Evolutionary conservation across 139 green algal species (phyloP).

Genomic region (Haematococcus lacustris): DNA sequence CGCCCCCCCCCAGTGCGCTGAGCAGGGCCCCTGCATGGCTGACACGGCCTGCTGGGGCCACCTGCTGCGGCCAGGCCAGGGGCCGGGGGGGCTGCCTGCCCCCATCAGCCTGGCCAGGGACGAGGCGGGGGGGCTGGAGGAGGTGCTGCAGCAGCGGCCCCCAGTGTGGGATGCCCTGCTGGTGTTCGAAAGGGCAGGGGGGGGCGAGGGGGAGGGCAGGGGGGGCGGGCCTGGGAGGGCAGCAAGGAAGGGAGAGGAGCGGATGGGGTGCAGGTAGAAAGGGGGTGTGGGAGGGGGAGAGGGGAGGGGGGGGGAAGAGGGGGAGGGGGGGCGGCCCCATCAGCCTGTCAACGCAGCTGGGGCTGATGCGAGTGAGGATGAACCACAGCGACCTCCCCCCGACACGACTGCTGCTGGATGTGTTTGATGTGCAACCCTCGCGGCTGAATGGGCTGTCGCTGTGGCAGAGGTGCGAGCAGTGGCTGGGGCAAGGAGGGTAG

Average conservation of each 20-base stretch:
- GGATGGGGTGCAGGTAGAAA: not conserved
- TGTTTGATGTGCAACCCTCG: slow-evolving; percentile 52
- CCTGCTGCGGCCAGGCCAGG: slow-evolving; percentile 8
- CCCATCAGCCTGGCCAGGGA: not conserved
- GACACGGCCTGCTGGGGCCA: slow-evolving; percentile 41
- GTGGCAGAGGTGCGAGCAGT: slow-evolving; percentile 23
- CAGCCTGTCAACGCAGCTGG: not conserved
- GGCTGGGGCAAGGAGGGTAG: no score
- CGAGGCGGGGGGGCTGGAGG: not conserved
- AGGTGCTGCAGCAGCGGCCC: slow-evolving; percentile 10
- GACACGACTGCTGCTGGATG: slow-evolving; percentile 47
- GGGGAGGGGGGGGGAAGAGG: not conserved
- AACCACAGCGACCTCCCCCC: slow-evolving; percentile 67
- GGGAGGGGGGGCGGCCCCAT: not conserved
- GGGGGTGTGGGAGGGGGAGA: not conserved
- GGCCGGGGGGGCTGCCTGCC: not conserved
- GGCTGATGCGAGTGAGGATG: slow-evolving; percentile 32
- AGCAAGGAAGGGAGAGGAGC: not conserved
- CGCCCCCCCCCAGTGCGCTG: slow-evolving; percentile 14
- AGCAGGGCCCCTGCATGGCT: slow-evolving; percentile 47
- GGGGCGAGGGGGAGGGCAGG: not conserved
- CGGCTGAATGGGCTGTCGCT: slow-evolving; percentile 26
- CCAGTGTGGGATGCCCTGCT: slow-evolving; percentile 40
- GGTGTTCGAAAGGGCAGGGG: slow-evolving; percentile 18
- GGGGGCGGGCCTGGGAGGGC: no score